Percentiles rank a stretch among this genome's conserved stretches.
phyloP scores from a whole-genome alignment of 192 early-diverging fungal genomes.

The Coemansia sp. region DNA sequence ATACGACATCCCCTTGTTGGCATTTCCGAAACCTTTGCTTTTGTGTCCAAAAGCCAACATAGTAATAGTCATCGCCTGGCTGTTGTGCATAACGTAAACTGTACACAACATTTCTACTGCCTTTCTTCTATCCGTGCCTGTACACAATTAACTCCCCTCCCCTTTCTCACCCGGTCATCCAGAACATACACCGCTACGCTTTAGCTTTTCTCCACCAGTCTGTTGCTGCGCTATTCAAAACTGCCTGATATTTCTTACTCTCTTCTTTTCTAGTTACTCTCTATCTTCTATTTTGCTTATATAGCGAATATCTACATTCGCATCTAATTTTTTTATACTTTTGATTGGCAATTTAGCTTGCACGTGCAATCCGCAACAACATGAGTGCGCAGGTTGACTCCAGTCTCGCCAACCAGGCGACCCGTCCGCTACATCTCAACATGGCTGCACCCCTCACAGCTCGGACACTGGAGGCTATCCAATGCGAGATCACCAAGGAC shows the following conservation, averaged over 20 bases:
- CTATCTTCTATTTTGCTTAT: slow-evolving; percentile 2
- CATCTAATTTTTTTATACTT: too few relatives aligned
- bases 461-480: slow-evolving; percentile 44
- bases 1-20: too few relatives aligned
- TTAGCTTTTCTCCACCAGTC: not conserved
- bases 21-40: too few relatives aligned
- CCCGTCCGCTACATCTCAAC: slow-evolving; percentile 42
- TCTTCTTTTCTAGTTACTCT: not conserved
- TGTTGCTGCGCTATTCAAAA: slow-evolving; percentile 3
- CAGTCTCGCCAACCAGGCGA: slow-evolving; percentile 4
- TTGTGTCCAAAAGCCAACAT: not conserved
- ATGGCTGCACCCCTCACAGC: slow-evolving; percentile 38
- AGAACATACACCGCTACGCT: not conserved
- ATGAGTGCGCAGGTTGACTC: slow-evolving; percentile 31
- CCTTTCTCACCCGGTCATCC: not conserved
- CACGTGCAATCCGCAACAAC: not conserved
- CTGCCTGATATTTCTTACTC: not conserved
- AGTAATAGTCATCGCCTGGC: slow-evolving; percentile 1
- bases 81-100: slow-evolving; percentile 10
- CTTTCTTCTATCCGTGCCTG: slow-evolving; percentile 12
- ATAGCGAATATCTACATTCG: not conserved
- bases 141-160: slow-evolving; percentile 15
- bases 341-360: too few relatives aligned
- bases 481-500: slow-evolving; percentile 51
- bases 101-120: slow-evolving; percentile 14